These are phyloP conservation scores for Plectranthus barbatus DNA, from an alignment of 257 asterid species.

Conservation along the genomic window DNA sequence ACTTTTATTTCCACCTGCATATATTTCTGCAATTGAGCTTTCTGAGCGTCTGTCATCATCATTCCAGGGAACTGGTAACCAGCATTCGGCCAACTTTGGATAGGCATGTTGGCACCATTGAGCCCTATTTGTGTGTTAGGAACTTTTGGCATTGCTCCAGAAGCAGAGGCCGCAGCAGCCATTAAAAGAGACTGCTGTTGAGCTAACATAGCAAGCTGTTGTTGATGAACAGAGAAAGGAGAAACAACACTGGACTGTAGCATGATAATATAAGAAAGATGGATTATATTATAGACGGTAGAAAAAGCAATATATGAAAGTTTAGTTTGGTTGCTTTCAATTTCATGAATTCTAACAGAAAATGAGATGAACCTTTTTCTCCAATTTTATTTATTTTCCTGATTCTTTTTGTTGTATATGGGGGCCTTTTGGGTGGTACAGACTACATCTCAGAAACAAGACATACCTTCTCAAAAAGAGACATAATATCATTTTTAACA, in stretches of 20 bases:
- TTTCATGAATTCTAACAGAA: neutral
- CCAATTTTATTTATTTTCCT: neutral
- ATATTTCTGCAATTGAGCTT: conserved; percentile 40
- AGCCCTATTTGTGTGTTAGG: conserved; percentile 43
- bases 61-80: conserved; percentile 72
- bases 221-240: conserved; percentile 68
- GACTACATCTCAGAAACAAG: neutral
- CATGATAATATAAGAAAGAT: neutral
- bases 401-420: neutral
- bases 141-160: conserved; percentile 42
- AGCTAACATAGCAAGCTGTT: conserved; percentile 82
- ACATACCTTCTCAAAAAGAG: conserved; percentile 93
- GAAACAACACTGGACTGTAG: conserved; percentile 42
- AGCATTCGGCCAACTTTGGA: conserved; percentile 63
- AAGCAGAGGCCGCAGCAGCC: conserved; percentile 70
- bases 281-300: neutral
- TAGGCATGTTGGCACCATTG: conserved; percentile 42
- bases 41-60: conserved; percentile 56
- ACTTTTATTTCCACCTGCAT: conserved; percentile 45
- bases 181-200: conserved; percentile 72
- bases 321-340: neutral
- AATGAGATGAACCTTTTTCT: neutral
- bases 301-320: neutral
- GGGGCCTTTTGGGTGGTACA: neutral
- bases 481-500: conserved; percentile 84